These are phyloP conservation scores for Pythium inflatum DNA, from an alignment of 352 stramenopile species.

Conservation along the genomic window DNA sequence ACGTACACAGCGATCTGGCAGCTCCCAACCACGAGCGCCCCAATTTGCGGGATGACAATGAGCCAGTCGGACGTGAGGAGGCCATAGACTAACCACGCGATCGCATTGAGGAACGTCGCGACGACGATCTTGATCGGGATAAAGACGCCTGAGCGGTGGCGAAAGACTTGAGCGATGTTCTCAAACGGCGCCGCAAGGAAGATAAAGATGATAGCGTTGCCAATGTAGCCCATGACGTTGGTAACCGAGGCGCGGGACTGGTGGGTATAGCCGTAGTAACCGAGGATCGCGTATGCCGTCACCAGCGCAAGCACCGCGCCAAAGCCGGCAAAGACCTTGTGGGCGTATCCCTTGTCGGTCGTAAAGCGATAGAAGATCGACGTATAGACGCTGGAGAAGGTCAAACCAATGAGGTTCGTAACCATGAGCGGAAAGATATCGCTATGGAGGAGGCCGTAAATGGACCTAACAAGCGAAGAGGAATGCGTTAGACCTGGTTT, in stretches of 20 bases:
- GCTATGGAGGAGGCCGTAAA: constrained; percentile 49
- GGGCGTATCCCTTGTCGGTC: constrained; percentile 43
- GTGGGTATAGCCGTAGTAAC: constrained; percentile 31
- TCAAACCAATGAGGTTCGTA: constrained; percentile 46
- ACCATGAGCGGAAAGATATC: constrained; percentile 54
- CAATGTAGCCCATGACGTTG: constrained; percentile 43
- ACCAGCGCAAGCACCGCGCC: constrained; percentile 30
- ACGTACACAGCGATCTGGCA: constrained; percentile 45
- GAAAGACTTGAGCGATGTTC: constrained; percentile 29
- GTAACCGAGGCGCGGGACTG: constrained; percentile 39
- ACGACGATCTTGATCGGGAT: constrained; percentile 58
- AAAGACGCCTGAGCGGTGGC: constrained; percentile 38
- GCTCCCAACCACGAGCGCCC: constrained; percentile 43
- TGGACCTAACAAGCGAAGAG: constrained; percentile 15
- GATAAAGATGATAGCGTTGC: constrained; percentile 47
- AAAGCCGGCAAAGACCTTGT: constrained; percentile 34
- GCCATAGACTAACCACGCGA: constrained; percentile 53
- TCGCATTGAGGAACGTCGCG: constrained; percentile 46
- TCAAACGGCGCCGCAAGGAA: constrained; percentile 63
- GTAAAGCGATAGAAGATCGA: constrained; percentile 50
- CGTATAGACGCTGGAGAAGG: constrained; percentile 45
- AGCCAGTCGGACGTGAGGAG: constrained; percentile 51
- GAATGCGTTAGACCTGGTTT: background rate
- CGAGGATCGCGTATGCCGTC: constrained; percentile 46
- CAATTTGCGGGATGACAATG: constrained; percentile 53